Evolutionary conservation across 768 basidiomycete species (phyloP).

Genomic region (Psilocybe tampanensis): DNA sequence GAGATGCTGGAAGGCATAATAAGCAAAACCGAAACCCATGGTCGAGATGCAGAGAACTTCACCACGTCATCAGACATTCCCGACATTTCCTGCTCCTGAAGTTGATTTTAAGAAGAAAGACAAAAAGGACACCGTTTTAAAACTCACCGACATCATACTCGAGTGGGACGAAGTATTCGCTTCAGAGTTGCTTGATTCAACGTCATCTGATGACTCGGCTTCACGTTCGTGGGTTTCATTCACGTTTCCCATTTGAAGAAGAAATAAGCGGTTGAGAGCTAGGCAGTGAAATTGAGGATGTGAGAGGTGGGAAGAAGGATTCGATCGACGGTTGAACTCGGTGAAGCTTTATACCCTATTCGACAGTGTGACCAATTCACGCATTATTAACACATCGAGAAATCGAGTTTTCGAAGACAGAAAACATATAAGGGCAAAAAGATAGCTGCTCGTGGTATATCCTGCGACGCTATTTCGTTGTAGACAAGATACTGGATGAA

Average conservation of each 20-base stretch:
- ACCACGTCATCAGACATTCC: neutral
- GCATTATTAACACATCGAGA: neutral
- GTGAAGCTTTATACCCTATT: neutral
- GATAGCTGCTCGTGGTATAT: too few species aligned
- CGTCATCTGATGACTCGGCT: neutral
- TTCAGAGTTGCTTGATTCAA: neutral
- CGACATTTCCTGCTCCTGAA: neutral
- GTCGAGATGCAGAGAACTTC: neutral
- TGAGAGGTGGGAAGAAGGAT: neutral
- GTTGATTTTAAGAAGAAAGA: too few species aligned
- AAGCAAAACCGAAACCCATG: neutral
- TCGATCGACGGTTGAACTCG: neutral
- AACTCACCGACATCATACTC: neutral
- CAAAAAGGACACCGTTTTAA: too few species aligned
- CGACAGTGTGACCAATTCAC: neutral
- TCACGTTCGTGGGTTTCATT: slow-evolving; percentile 17
- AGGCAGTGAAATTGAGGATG: neutral
- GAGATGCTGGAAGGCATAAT: neutral
- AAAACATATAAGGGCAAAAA: too few species aligned
- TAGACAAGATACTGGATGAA: too few species aligned
- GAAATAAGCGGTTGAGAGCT: too few species aligned
- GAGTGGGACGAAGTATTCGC: neutral
- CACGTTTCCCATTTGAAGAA: slow-evolving; percentile 16
- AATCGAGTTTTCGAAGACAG: too few species aligned
- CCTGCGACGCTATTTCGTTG: too few species aligned